Conservation (phyloP, 1,284 basidiomycete species). For the Neolentinus lepideus region DNA sequence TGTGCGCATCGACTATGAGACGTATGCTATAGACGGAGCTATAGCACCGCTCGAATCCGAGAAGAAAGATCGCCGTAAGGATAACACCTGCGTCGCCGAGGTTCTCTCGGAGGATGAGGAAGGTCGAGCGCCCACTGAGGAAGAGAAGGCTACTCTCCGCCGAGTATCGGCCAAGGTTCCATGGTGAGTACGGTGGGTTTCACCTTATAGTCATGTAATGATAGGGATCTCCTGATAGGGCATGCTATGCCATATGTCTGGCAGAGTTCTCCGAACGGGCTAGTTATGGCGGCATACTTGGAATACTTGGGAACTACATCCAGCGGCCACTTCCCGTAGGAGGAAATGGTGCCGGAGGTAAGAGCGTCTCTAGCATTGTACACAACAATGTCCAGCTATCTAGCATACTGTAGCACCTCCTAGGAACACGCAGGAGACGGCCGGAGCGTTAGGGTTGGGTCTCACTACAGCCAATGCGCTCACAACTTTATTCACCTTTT, state of each 20-base stretch:
- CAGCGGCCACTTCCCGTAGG: slow-evolving; percentile 36
- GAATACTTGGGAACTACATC: slow-evolving; percentile 44
- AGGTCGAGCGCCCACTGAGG: slow-evolving; percentile 2
- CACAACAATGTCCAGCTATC: neutral
- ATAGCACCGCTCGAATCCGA: neutral
- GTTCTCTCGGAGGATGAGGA: neutral
- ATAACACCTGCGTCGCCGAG: neutral
- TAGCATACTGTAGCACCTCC: slow-evolving; percentile 22
- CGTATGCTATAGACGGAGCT: neutral
- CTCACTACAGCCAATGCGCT: slow-evolving; percentile 37
- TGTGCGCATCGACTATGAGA: neutral
- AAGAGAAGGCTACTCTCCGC: neutral
- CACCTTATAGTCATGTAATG: no score
- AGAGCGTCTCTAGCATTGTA: neutral
- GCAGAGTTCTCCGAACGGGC: slow-evolving; percentile 48
- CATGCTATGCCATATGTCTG: slow-evolving; percentile 8
- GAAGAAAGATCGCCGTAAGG: neutral
- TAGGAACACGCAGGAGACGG: slow-evolving; percentile 28
- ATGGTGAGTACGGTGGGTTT: neutral
- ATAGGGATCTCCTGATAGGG: neutral
- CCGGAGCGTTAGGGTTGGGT: slow-evolving; percentile 41
- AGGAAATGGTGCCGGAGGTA: slow-evolving; percentile 35
- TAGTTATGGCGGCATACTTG: slow-evolving; percentile 40
- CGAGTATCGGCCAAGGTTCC: neutral
- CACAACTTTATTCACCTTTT: slow-evolving; percentile 21